phyloP scores from a whole-genome alignment of 1,139 yeast species.

The Spencermartinsiella ligniputridi region DNA sequence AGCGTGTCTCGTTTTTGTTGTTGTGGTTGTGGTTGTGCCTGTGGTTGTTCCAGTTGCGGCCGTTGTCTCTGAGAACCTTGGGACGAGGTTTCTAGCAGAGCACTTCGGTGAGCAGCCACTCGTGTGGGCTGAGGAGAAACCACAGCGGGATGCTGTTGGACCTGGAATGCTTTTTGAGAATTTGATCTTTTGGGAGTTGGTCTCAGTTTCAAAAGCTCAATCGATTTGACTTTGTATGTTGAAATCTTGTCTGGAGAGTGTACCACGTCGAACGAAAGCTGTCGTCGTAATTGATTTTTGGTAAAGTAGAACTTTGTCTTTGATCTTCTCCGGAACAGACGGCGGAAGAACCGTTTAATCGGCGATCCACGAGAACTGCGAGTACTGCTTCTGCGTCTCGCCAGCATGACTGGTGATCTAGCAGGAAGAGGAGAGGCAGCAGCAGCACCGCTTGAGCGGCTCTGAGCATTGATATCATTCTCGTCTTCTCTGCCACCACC shows the following conservation, averaged over 20 bases:
- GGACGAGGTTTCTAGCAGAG: neutral
- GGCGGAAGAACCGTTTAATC: conserved; percentile 20
- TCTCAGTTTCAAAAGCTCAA: conserved; percentile 15
- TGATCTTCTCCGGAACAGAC: conserved; percentile 20
- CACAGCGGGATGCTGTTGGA: conserved; percentile 1
- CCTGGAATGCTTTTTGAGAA: conserved; percentile 8
- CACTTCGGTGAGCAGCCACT: neutral
- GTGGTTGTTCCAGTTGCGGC: neutral
- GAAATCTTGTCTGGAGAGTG: conserved; percentile 17
- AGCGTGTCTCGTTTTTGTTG: conserved; percentile 7
- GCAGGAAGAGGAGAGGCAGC: conserved; percentile 9
- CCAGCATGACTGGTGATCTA: conserved; percentile 19
- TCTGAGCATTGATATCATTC: neutral
- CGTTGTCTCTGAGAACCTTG: neutral
- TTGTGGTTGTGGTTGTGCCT: neutral
- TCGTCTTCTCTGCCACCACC: neutral
- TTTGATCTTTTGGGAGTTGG: conserved; percentile 9
- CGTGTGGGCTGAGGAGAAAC: conserved; percentile 2
- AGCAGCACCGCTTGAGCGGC: neutral
- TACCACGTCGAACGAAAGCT: conserved; percentile 22
- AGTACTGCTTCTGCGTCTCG: conserved; percentile 21
- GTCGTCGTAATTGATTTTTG: conserved; percentile 19
- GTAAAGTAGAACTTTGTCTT: conserved; percentile 18
- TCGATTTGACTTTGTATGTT: conserved; percentile 14
- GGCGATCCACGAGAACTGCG: conserved; percentile 20